Percentiles rank a stretch among this genome's conserved stretches.
phyloP scores from a whole-genome alignment of 768 basidiomycete genomes.

The Rhodotorula diobovata region DNA sequence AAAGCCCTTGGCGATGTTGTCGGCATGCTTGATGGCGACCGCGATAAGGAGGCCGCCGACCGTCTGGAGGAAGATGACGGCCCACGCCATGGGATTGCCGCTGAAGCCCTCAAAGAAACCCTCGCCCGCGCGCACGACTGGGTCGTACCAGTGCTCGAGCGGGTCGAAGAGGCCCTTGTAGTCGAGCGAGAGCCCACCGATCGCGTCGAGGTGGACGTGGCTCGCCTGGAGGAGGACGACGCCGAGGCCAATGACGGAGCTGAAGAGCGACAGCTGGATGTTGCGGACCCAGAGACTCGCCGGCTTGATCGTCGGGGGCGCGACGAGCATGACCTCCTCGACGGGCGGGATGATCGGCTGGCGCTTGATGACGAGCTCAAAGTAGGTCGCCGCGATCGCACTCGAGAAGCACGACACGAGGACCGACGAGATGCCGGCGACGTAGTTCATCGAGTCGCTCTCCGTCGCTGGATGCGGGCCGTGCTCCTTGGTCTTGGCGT shows the following conservation, averaged over 20 bases:
- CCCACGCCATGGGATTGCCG: slow-evolving; percentile 21
- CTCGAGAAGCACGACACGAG: slow-evolving; percentile 38
- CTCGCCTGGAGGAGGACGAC: slow-evolving; percentile 35
- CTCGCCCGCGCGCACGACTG: slow-evolving; percentile 18
- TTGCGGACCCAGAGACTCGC: slow-evolving; percentile 38
- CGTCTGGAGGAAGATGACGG: slow-evolving; percentile 31
- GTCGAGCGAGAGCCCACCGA: slow-evolving; percentile 31
- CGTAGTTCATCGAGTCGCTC: slow-evolving; percentile 20
- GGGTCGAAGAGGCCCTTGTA: slow-evolving; percentile 33
- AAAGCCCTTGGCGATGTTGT: slow-evolving; percentile 37
- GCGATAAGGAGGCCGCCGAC: slow-evolving; percentile 37
- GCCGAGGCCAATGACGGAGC: slow-evolving; percentile 24
- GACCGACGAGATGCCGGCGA: slow-evolving; percentile 28
- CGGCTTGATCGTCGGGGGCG: slow-evolving; percentile 27
- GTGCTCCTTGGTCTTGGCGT: slow-evolving; percentile 24
- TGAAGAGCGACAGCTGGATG: slow-evolving; percentile 38
- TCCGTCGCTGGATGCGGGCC: slow-evolving; percentile 4
- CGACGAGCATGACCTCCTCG: slow-evolving; percentile 32
- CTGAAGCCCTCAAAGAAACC: slow-evolving; percentile 38
- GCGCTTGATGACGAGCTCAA: slow-evolving; percentile 36
- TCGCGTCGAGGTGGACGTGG: slow-evolving; percentile 27
- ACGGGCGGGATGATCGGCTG: slow-evolving; percentile 12
- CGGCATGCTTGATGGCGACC: slow-evolving; percentile 35
- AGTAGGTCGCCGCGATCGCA: slow-evolving; percentile 38
- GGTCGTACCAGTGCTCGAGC: slow-evolving; percentile 37